Base-by-base conservation (phyloP, 129 eudicot species). In the Artemisia tridentata region DNA sequence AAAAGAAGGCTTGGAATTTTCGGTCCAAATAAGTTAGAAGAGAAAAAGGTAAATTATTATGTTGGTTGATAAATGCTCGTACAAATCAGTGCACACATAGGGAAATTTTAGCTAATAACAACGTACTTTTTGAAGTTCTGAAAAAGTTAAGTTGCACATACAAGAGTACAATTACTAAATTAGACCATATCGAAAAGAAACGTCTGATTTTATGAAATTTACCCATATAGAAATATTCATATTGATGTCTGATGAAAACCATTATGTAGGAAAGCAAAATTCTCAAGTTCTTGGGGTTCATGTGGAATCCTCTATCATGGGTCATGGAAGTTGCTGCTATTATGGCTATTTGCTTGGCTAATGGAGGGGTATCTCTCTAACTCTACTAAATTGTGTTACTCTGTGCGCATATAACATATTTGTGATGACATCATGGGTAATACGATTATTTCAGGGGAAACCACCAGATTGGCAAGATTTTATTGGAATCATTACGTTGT, bases 381-480 rank as follows among this genome's bases (percentile, higher is more conserved):
- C 45, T 38, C 45, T 38, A 8, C 10, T 38, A 38, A 38, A 1
- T 38, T 38, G 45, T 38, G 45, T 38, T 1, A 38, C 45, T 38
- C 45, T 38, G 45, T 8, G 45, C 45, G 11, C 45, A 38, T 38
- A 7, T 38, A 38, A 54, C 41, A 63, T 20, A 50, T 62, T 2
- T 55, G 23, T 70, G 43, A 60, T 57, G 54, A 17, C 23, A 51
- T 56, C 17, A 67, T 53, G 14, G 17, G 17, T 45, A 18, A n/a
- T 12, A 21, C 58, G 49, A 14, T 4, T 29, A 74, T 62, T 82
- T 63, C 89, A 91, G 97, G 96, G 90, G 11, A 86, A 74, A 68
- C 96, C 96, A 46, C 96, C 97, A 49, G 97, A 91, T 78, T 91
- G 97, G 97, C 96, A 88, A 84, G 97, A 91, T 60, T 88, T 88